Evolutionary conservation across 2,329 filamentous ascomycete species (phyloP).

Genomic region (Shiraia sp.): DNA sequence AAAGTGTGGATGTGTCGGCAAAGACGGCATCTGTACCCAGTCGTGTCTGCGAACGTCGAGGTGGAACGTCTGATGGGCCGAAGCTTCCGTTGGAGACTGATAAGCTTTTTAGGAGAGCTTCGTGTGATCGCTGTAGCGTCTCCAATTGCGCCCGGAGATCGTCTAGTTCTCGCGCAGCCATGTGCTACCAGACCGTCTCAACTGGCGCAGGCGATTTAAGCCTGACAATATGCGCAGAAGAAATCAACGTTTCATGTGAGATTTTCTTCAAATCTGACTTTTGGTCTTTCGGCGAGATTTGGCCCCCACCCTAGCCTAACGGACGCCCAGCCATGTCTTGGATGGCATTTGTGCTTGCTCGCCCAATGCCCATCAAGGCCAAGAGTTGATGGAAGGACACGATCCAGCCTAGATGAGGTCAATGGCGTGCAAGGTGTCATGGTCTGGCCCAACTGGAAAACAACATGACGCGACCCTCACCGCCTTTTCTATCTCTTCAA

Average conservation of each 20-base stretch:
- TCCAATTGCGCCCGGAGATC: constrained; percentile 39
- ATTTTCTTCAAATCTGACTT: too few species aligned
- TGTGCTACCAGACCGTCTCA: constrained; percentile 7
- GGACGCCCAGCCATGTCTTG: constrained; percentile 20
- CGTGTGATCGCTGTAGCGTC: constrained; percentile 37
- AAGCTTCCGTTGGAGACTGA: constrained; percentile 33
- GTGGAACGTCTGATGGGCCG: constrained; percentile 25
- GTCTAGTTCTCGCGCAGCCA: constrained; percentile 35
- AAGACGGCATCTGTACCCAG: constrained; percentile 31
- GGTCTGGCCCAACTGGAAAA: too few species aligned
- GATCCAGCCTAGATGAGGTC: constrained; percentile 10
- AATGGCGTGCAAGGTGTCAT: too few species aligned
- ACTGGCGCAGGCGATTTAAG: too few species aligned
- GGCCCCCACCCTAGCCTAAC: constrained; percentile 1
- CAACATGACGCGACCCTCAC: neutral
- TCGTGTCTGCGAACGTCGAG: constrained; percentile 24
- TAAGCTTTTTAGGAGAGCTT: constrained; percentile 34
- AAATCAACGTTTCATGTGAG: too few species aligned
- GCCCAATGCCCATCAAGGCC: constrained; percentile 21
- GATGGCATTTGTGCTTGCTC: constrained; percentile 7
- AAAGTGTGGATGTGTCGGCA: constrained; percentile 40
- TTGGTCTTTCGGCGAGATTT: constrained; percentile 3
- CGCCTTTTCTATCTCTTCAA: too few species aligned
- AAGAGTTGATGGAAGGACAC: constrained; percentile 14
- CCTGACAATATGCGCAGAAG: too few species aligned